Percentiles rank a stretch among this genome's conserved stretches.
phyloP scores from a whole-genome alignment of 1,284 basidiomycete species.

The Earliella scabrosa region DNA sequence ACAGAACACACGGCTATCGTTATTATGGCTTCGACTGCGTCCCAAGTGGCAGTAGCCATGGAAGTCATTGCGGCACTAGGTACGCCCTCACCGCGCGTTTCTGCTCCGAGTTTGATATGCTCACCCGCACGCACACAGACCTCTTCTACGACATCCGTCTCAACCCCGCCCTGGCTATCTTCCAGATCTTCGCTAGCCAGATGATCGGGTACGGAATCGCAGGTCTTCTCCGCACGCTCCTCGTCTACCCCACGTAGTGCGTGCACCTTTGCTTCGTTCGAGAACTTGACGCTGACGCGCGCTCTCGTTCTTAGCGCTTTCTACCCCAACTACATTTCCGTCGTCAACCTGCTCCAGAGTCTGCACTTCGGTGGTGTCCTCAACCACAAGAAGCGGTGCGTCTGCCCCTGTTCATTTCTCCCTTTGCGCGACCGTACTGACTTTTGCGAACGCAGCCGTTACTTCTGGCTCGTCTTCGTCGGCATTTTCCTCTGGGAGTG shows the following conservation, averaged over 20 bases:
- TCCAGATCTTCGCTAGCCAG: constrained; percentile 65
- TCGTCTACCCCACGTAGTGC: constrained; percentile 70
- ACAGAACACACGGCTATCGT: constrained; percentile 65
- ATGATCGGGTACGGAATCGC: constrained; percentile 66
- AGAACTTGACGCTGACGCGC: not conserved
- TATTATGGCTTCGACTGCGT: constrained; percentile 71
- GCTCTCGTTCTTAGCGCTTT: constrained; percentile 51
- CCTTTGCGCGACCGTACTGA: no score
- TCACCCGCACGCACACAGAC: constrained; percentile 32
- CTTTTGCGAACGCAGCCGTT: constrained; percentile 37
- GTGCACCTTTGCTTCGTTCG: constrained; percentile 13
- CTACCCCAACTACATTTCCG: constrained; percentile 56
- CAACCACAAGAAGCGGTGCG: constrained; percentile 49
- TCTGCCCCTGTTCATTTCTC: no score
- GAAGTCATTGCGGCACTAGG: constrained; percentile 69
- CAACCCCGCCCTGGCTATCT: constrained; percentile 55
- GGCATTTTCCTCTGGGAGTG: constrained; percentile 57
- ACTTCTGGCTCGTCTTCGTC: constrained; percentile 60
- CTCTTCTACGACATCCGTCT: constrained; percentile 63
- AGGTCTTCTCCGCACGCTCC: constrained; percentile 59
- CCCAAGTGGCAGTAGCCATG: constrained; percentile 66
- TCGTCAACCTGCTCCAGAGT: constrained; percentile 61
- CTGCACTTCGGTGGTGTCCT: constrained; percentile 53
- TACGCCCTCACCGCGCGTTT: constrained; percentile 10
- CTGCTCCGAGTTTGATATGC: not conserved